Evolutionary conservation across 2,329 filamentous ascomycete genomes (phyloP), one percentile per base, ranked within the genome.

Genomic region (Verticillium tricorpus): DNA sequence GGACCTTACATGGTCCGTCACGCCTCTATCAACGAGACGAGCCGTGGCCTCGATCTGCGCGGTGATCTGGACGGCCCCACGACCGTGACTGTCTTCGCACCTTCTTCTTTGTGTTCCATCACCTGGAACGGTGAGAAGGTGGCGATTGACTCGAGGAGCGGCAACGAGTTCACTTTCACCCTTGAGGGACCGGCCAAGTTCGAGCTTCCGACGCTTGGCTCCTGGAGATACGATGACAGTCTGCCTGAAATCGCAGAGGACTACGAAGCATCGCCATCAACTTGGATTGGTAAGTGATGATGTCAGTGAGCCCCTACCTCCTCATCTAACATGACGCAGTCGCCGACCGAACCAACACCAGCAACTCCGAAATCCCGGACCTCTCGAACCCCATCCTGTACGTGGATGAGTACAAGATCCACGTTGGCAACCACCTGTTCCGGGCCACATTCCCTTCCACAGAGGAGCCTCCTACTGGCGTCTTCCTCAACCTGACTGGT

Each of bases 391-490:
- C 84, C 0, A 80, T 85, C 0, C 75, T 87, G 1, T 86, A 83
- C 64, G 81, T 83, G 1, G 82, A 82, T 37, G 83, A 87, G 64
- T 86, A 86, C 67, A 79, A 78, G 1, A 80, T 83, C 63, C 81
- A 86, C 61, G 74, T 77, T 1, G 84, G 84, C 2, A 81, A 78
- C 56, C 82, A 84, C 62, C 71, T 86, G 55, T 86, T 84, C 63
- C 79, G 82, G 6, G 83, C 81, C 0, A 80, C 78, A 2, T 86
- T 86, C 68, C 67, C 74, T 63, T 76, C 64, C 0, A 74, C 71
- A 0, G 70, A 72, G 2, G 73, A 70, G 9, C 66, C 72, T 0
- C 76, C 76, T 1, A 79, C 75, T 0, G 77, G 75, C 1, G 74
- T 83, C 5, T 80, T 78, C 64, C 76, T 87, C 17, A 77, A 83